Evolutionary conservation across 2,329 filamentous ascomycete species (phyloP).

Genomic region (Alternaria novae-zelandiae): DNA sequence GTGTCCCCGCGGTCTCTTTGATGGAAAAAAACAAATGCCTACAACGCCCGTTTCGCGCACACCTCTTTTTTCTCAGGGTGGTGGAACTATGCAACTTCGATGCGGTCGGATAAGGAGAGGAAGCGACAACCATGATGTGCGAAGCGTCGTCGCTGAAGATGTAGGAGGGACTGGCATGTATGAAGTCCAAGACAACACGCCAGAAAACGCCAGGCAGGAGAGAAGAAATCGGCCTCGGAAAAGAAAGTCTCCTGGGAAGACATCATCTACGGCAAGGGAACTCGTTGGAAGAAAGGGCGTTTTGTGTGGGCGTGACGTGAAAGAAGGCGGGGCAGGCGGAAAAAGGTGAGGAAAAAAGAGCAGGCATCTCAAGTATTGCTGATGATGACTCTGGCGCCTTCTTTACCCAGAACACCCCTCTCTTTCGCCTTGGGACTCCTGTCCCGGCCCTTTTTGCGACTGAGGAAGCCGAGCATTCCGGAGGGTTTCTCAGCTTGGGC

Average conservation of each 20-base stretch:
- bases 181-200: not conserved
- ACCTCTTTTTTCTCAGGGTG: not conserved
- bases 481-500: conserved; percentile 59
- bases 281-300: conserved; percentile 3
- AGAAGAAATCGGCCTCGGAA: not conserved
- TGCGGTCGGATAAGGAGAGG: not conserved
- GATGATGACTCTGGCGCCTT: conserved; percentile 75
- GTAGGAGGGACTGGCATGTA: not conserved
- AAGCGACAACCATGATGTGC: not conserved
- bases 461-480: conserved; percentile 89
- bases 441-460: conserved; percentile 85
- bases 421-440: conserved; percentile 95
- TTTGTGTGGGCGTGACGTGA: not conserved
- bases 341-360: not conserved
- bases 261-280: conserved; percentile 5
- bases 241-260: not conserved
- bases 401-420: conserved; percentile 90
- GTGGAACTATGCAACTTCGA: conserved; percentile 9
- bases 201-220: conserved; percentile 7
- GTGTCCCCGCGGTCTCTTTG: not conserved
- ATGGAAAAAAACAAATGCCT: not conserved
- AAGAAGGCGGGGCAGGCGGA: not conserved
- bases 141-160: not conserved
- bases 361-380: conserved; percentile 47
- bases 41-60: conserved; percentile 10